These are phyloP conservation scores for Candida suzukii DNA, from an alignment of 805 yeast species.

Conservation along the genomic window DNA sequence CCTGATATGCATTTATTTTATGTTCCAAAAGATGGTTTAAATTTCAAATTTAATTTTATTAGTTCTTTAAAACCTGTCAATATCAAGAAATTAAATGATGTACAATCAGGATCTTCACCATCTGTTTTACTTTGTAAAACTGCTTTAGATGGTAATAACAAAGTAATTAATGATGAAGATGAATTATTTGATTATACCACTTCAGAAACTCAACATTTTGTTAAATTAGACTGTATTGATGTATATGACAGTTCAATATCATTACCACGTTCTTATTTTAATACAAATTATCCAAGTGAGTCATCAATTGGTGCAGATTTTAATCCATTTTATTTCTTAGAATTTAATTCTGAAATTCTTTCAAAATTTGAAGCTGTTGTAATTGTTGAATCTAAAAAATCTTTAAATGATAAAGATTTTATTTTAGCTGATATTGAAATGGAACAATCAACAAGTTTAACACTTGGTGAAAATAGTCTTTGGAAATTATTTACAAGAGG, in stretches of 20 bases:
- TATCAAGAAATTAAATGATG: slow-evolving; percentile 14
- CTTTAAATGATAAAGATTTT: slow-evolving; percentile 21
- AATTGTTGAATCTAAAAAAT: slow-evolving; percentile 29
- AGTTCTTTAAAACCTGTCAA: slow-evolving; percentile 23
- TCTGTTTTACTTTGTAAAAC: slow-evolving; percentile 24
- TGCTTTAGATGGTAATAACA: slow-evolving; percentile 7
- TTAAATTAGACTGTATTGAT: slow-evolving; percentile 41
- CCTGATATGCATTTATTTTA: slow-evolving; percentile 29
- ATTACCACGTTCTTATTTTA: slow-evolving; percentile 45
- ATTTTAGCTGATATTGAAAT: slow-evolving; percentile 30
- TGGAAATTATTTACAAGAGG: slow-evolving; percentile 32
- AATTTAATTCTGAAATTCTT: slow-evolving; percentile 32
- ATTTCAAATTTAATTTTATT: slow-evolving; percentile 22
- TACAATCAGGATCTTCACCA: slow-evolving; percentile 11
- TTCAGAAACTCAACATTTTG: slow-evolving; percentile 27
- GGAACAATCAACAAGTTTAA: slow-evolving; percentile 14
- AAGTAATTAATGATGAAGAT: not conserved
- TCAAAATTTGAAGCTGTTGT: slow-evolving; percentile 43
- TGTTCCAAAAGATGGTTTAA: slow-evolving; percentile 22
- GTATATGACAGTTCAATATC: slow-evolving; percentile 26
- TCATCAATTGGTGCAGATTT: slow-evolving; percentile 49
- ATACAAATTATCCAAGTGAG: slow-evolving; percentile 32
- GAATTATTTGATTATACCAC: slow-evolving; percentile 31
- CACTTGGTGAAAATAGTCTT: slow-evolving; percentile 25
- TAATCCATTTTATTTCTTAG: slow-evolving; percentile 42